These are phyloP conservation scores for Sideroxylon spinosum DNA, from an alignment of 179 eudicot genomes.

Conservation along the genomic window DNA sequence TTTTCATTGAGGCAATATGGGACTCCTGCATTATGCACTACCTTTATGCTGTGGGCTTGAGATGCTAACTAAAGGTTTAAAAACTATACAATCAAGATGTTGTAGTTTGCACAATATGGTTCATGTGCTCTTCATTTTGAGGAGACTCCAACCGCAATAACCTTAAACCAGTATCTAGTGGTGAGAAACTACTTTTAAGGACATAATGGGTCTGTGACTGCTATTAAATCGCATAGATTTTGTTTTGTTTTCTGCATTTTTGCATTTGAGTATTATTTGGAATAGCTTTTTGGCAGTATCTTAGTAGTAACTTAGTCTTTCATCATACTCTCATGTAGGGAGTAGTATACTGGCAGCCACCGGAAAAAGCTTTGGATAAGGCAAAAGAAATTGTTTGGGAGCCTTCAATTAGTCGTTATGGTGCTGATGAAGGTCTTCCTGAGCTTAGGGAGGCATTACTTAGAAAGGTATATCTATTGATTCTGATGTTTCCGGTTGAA, in stretches of 20 bases:
- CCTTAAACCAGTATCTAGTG: background rate
- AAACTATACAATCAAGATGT: background rate
- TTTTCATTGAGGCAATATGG: background rate
- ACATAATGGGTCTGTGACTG: background rate
- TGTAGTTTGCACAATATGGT: background rate
- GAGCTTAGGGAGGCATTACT: constrained; percentile 79
- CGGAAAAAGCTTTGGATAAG: constrained; percentile 64
- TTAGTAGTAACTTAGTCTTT: constrained; percentile 16
- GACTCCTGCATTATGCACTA: background rate
- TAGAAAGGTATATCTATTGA: constrained; percentile 47
- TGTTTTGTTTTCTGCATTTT: background rate
- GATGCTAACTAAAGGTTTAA: background rate
- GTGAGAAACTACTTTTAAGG: background rate
- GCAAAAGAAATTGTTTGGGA: constrained; percentile 73
- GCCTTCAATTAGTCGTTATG: constrained; percentile 83
- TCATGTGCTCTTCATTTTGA: background rate
- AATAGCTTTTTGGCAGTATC: background rate
- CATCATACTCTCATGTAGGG: constrained; percentile 45
- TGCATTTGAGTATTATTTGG: background rate
- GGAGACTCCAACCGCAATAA: background rate
- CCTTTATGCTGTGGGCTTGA: background rate
- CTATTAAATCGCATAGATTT: background rate
- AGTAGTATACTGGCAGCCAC: constrained; percentile 97
- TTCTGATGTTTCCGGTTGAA: background rate
- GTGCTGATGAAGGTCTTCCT: constrained; percentile 94